Base-by-base conservation (phyloP, 352 stramenopile genomes). In the Phytophthora lateralis region DNA sequence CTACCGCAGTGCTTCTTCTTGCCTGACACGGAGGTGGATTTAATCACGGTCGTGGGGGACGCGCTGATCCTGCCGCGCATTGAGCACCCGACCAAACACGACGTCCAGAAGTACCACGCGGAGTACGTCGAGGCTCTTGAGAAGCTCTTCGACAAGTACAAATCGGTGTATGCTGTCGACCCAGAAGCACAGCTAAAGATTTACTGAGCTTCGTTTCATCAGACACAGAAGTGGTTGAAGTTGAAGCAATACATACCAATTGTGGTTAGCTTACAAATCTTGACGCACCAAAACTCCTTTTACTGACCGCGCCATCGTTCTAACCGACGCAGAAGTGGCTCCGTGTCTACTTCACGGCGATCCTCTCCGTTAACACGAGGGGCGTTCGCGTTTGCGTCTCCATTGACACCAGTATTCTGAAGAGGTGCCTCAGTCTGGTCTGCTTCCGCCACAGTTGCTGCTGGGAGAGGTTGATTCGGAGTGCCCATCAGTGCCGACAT, bases 11-110 rank as follows among this genome's bases (percentile, higher is more conserved):
- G 89, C 63, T 90, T 90, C 21, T 83, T 93, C 38, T 76, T 98
- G 79, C 93, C 95, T 18, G 74, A 66, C 37, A 72, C 76, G 29
- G 60, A 87, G 26, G 69, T 90, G 0, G 77, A 91, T 43, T 46
- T 98, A 34, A 85, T 91, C 52, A 97, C 91, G 6, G 91, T 98
- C 10, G 78, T 98, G 18, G 91, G 93, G 6, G 85, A 88, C 45
- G 74, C 91, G 5, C 52, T 98, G 27, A 60, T 82, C 26, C 41
- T 98, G 20, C 95, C 93, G 3, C 88, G 75, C 43, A 95, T 98
- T 53, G 70, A 84, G 32, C 42, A 97, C 42, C 95, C 95, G 6
- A 97, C 82, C 0, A 78, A 80, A 17, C 85, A 97, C 43, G 90
- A 98, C 37, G 82, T 98, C 1, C 59, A 78, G 38, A 89, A 89